Evolutionary conservation across 441 rosid species (phyloP).

Genomic region (Corymbia calophylla): DNA sequence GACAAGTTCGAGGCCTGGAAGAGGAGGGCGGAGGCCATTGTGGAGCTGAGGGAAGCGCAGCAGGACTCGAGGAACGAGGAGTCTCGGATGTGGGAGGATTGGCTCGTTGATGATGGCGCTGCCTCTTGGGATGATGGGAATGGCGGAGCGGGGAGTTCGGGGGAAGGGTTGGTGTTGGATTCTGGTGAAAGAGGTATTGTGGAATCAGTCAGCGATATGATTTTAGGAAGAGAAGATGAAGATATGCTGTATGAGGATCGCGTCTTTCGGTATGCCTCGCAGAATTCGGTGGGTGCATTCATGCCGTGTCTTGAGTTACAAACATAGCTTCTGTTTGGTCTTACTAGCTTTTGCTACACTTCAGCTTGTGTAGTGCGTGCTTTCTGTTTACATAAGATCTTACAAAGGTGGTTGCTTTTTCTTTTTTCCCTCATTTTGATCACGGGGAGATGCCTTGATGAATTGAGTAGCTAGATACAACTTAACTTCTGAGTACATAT

Average conservation of each 20-base stretch:
- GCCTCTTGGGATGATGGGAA: slow-evolving; percentile 20
- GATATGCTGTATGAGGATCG: slow-evolving; percentile 88
- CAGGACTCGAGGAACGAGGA: slow-evolving; percentile 67
- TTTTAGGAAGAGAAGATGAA: slow-evolving; percentile 73
- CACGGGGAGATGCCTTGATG: neutral
- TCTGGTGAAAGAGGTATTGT: slow-evolving; percentile 53
- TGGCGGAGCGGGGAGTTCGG: slow-evolving; percentile 18
- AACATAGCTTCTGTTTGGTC: neutral
- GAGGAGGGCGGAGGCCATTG: slow-evolving; percentile 89
- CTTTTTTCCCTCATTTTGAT: neutral
- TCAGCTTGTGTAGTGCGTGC: neutral
- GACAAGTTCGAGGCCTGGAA: slow-evolving; percentile 88
- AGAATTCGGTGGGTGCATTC: slow-evolving; percentile 55
- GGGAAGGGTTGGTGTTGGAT: slow-evolving; percentile 22
- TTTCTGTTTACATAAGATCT: neutral
- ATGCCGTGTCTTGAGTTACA: neutral
- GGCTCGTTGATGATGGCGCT: slow-evolving; percentile 59
- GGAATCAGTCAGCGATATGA: slow-evolving; percentile 57
- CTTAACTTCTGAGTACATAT: neutral
- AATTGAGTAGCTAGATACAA: neutral
- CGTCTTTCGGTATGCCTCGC: slow-evolving; percentile 71
- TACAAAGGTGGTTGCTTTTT: neutral
- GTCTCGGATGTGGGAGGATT: slow-evolving; percentile 89
- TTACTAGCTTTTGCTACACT: neutral
- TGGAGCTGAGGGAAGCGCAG: slow-evolving; percentile 86